Percentiles rank a stretch among this genome's conserved stretches.
phyloP scores from a whole-genome alignment of 2,329 filamentous ascomycete species.

The Aspergillus ochraceoroseus region DNA sequence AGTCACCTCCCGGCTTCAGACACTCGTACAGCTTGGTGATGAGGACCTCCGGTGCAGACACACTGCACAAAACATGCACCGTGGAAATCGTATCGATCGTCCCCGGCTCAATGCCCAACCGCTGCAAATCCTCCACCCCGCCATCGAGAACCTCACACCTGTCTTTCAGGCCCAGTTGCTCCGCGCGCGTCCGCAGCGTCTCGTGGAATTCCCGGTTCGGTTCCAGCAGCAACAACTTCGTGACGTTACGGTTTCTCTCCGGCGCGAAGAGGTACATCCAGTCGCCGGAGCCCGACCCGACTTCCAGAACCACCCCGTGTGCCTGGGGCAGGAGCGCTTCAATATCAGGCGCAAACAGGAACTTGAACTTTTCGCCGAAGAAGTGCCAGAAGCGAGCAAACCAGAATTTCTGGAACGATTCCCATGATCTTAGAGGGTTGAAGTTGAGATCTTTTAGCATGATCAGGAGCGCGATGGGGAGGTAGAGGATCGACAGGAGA shows the following conservation, averaged over 20 bases:
- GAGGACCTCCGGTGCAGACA: neutral
- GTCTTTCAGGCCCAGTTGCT: conserved; percentile 1
- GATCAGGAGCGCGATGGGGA: conserved; percentile 8
- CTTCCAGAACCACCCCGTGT: conserved; percentile 6
- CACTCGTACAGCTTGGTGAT: conserved; percentile 2
- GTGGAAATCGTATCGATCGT: conserved; percentile 8
- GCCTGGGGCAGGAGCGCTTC: conserved; percentile 5
- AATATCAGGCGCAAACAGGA: conserved; percentile 7
- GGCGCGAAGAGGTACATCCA: conserved; percentile 10
- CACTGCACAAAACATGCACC: conserved; percentile 13
- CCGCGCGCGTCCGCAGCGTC: neutral
- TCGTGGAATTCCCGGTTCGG: conserved; percentile 9
- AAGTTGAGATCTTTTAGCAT: conserved; percentile 6
- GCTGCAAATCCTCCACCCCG: conserved; percentile 2
- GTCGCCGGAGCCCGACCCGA: conserved; percentile 9
- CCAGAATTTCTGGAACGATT: conserved; percentile 7
- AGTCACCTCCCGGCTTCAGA: conserved; percentile 7
- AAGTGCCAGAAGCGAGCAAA: conserved; percentile 11
- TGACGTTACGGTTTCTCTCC: conserved; percentile 1
- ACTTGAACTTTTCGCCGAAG: conserved; percentile 5
- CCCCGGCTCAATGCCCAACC: conserved; percentile 1
- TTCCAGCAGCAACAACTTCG: conserved; percentile 8
- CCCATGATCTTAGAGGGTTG: neutral
- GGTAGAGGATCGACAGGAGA: conserved; percentile 6
- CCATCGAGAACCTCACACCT: conserved; percentile 4